Percentiles rank a stretch among this genome's conserved stretches.
Evolutionary conservation across 345 rosid genomes (phyloP).

Genomic region (Camelina laxa): DNA sequence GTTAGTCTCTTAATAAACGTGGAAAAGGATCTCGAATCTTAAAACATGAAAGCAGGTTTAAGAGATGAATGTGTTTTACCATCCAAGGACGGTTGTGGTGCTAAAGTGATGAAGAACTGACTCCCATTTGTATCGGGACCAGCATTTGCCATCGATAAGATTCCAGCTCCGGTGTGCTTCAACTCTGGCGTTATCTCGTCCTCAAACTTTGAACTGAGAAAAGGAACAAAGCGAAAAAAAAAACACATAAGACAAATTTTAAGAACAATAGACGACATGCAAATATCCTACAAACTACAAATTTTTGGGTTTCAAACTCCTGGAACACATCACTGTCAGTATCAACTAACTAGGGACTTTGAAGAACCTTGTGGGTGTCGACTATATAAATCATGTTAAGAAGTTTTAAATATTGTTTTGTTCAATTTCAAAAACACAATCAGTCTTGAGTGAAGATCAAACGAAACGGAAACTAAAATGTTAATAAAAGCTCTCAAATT

Average conservation of each 20-base stretch:
- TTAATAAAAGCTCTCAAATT: no score
- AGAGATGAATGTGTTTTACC: conserved; percentile 51
- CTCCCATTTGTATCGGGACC: conserved; percentile 94
- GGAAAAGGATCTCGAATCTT: not conserved
- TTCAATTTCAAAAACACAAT: not conserved
- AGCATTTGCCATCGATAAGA: conserved; percentile 95
- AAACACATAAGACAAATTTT: not conserved
- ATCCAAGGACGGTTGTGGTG: conserved; percentile 84
- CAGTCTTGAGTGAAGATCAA: conserved; percentile 2
- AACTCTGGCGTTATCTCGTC: conserved; percentile 85
- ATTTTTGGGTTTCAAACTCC: not conserved
- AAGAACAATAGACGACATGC: conserved; percentile 1
- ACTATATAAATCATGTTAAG: not conserved
- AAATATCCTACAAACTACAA: not conserved
- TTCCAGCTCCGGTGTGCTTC: conserved; percentile 97
- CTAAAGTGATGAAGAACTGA: conserved; percentile 90
- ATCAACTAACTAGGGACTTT: not conserved
- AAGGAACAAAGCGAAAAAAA: not conserved
- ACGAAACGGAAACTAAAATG: not conserved
- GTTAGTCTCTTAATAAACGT: not conserved
- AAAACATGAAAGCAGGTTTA: not conserved
- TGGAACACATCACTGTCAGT: not conserved
- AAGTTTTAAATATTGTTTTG: not conserved
- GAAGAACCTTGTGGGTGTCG: not conserved
- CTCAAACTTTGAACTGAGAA: conserved; percentile 69